Conservation (phyloP, 192 early-diverging fungal genomes). For the Linnemannia hyalina region DNA sequence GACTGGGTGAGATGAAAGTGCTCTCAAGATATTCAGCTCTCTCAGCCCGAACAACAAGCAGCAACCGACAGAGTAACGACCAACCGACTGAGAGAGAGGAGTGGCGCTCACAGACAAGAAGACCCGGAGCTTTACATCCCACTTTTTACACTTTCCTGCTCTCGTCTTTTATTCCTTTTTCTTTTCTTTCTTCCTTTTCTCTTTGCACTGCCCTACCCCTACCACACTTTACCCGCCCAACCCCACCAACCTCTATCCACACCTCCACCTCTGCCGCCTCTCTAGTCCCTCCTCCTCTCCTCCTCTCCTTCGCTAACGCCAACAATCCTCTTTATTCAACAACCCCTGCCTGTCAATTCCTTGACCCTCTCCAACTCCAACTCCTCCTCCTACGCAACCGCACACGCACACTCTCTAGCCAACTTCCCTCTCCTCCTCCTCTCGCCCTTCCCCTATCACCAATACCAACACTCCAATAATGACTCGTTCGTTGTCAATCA, state of each 20-base stretch:
- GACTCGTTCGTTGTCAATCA: constrained; percentile 20
- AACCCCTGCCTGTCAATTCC: background rate
- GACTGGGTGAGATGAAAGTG: background rate
- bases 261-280: background rate
- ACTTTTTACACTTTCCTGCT: background rate
- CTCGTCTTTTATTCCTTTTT: background rate
- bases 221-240: too few species aligned
- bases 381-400: background rate
- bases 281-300: background rate
- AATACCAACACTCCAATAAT: background rate
- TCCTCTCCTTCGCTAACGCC: background rate
- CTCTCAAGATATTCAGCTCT: background rate
- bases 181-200: background rate
- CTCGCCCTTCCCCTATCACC: background rate
- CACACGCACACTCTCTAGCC: background rate
- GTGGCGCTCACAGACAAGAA: background rate
- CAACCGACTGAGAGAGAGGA: background rate
- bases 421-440: background rate
- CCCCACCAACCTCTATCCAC: background rate
- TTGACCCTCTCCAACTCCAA: background rate
- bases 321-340: background rate
- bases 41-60: background rate
- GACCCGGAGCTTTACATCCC: background rate
- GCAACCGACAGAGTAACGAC: background rate
- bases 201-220: background rate